Evolutionary conservation across 148 eudicot genomes (phyloP).

Genomic region (Polygonum maritimum): DNA sequence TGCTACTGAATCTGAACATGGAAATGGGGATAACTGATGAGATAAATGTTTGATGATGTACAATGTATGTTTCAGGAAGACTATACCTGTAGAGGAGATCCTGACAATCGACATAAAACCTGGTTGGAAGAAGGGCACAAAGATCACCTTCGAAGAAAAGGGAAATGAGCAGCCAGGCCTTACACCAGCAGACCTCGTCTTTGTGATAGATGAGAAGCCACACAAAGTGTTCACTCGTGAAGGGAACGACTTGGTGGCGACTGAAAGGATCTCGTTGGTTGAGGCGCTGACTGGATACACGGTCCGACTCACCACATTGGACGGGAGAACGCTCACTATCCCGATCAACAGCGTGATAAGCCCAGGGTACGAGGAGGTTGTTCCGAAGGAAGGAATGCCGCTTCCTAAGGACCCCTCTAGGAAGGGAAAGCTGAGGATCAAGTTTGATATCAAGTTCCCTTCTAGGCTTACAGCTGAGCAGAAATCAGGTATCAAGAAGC

Average conservation of each 20-base stretch:
- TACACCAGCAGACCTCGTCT: slow-evolving; percentile 31
- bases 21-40: not conserved
- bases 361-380: slow-evolving; percentile 38
- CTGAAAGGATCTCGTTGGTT: slow-evolving; percentile 22
- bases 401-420: slow-evolving; percentile 35
- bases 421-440: slow-evolving; percentile 40
- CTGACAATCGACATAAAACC: slow-evolving; percentile 39
- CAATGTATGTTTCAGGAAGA: slow-evolving; percentile 22
- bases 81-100: slow-evolving; percentile 31
- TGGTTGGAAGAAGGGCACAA: slow-evolving; percentile 54
- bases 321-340: slow-evolving; percentile 35
- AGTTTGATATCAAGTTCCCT: slow-evolving; percentile 35
- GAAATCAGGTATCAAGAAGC: slow-evolving; percentile 33
- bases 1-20: not conserved
- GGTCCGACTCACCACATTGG: slow-evolving; percentile 28
- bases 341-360: slow-evolving; percentile 26
- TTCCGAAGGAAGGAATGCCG: slow-evolving; percentile 43
- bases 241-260: slow-evolving; percentile 33
- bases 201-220: slow-evolving; percentile 43
- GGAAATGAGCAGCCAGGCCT: slow-evolving; percentile 37
- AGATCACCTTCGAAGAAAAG: slow-evolving; percentile 45
- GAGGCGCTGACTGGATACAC: slow-evolving; percentile 41
- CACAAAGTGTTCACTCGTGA: slow-evolving; percentile 34
- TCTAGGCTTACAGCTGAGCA: slow-evolving; percentile 25
- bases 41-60: not conserved